Evolutionary conservation across 164 flowering plant species (phyloP).

Genomic region (Magnolia sinica): DNA sequence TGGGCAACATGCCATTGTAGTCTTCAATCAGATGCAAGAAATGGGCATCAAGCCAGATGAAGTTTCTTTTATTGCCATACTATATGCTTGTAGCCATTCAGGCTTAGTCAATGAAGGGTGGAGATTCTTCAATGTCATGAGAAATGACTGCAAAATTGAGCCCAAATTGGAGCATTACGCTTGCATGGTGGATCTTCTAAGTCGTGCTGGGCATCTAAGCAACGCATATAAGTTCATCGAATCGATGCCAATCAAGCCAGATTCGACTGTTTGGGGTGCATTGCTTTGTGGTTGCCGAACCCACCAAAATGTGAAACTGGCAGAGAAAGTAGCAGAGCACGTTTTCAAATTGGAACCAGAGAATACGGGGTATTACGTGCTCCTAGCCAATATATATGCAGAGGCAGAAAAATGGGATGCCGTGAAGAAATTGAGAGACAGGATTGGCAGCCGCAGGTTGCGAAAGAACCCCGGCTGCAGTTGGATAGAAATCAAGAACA

Average conservation of each 20-base stretch:
- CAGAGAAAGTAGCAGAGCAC: constrained; percentile 64
- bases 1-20: constrained; percentile 49
- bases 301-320: constrained; percentile 52
- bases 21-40: constrained; percentile 46
- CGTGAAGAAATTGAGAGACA: constrained; percentile 39
- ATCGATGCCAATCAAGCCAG: constrained; percentile 56
- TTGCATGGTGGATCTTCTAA: constrained; percentile 65
- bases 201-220: constrained; percentile 45
- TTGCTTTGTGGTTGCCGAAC: constrained; percentile 58
- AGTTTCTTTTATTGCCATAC: constrained; percentile 47
- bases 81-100: constrained; percentile 67
- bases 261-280: constrained; percentile 62
- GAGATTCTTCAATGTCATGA: constrained; percentile 50
- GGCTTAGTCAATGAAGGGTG: constrained; percentile 57
- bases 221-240: constrained; percentile 51
- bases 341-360: constrained; percentile 62
- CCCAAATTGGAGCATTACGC: constrained; percentile 60
- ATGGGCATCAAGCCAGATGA: constrained; percentile 46
- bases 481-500: constrained; percentile 64
- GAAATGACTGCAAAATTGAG: constrained; percentile 40
- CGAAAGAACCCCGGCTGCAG: constrained; percentile 59
- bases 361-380: constrained; percentile 53
- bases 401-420: constrained; percentile 71
- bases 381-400: constrained; percentile 56
- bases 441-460: constrained; percentile 32